Evolutionary conservation across 441 rosid genomes (phyloP), one percentile per base, ranked within the genome.

Genomic region (Mallotus repandus): DNA sequence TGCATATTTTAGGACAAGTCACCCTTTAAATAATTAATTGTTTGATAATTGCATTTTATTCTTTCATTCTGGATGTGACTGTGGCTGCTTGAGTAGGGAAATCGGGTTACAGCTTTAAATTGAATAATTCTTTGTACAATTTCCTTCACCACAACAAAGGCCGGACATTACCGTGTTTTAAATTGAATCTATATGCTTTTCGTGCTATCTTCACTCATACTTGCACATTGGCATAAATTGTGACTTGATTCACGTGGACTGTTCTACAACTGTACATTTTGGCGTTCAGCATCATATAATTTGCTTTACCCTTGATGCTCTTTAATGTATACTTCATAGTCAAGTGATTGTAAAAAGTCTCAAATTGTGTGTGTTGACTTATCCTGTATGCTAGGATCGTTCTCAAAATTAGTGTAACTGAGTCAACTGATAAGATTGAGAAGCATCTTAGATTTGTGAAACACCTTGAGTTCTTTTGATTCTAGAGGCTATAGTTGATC

Each of bases 401-500:
- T 25, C 9, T 43, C 38, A 49, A 50, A 61, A 58, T 73, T 25
- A 1, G 46, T 62, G 61, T 49, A 52, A 59, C 65, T 21, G 25
- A 38, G 52, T 74, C 63, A 53, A 63, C 65, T 53, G 66, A 48
- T 35, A 38, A 58, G 53, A 9, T 58, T 67, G 22, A 38, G 41
- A 52, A 25, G 63, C 35, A 32, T 46, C 57, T 59, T 21, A 46
- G 53, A 52, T 66, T 16, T 58, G 13, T 68, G 68, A 75, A 60
- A 21, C 9, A 57, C 45, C 21, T 35, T 32, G n/a, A 15, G 13
- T 21, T 67, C 46, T 73, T 50, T 19, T 77, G 38, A 69, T 70
- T 80, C 64, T 78, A 70, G 43, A 61, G 67, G 74, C 65, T 75
- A 69, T 71, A 73, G 73, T 64, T 78, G 66, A 70, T 70, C 48